phyloP scores from a whole-genome alignment of 345 rosid genomes.

The Carallia pectinifolia region DNA sequence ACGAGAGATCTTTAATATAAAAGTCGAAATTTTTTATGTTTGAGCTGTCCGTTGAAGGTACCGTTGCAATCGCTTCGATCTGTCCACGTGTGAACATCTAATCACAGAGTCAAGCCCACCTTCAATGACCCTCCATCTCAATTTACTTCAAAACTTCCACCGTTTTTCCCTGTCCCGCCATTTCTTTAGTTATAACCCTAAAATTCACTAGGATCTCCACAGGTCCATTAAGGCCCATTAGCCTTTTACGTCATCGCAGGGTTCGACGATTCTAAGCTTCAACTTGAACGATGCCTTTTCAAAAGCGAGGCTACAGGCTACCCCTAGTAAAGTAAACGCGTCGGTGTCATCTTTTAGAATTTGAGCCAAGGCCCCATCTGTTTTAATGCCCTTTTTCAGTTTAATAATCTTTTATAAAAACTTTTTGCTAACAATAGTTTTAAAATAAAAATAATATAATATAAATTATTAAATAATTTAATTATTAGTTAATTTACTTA shows the following conservation, averaged over 20 bases:
- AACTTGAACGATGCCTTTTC: neutral
- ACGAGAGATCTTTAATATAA: too few relatives aligned
- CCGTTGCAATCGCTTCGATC: neutral
- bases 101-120: constrained; percentile 22
- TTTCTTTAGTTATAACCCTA: too few relatives aligned
- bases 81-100: constrained; percentile 8
- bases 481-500: too few relatives aligned
- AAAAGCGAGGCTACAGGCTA: neutral
- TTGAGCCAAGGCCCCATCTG: constrained; percentile 6
- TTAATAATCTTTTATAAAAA: neutral
- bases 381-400: neutral
- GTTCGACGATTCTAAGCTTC: too few relatives aligned
- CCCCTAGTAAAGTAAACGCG: constrained; percentile 16
- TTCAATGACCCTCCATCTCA: constrained; percentile 4
- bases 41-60: too few relatives aligned
- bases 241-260: too few relatives aligned
- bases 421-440: too few relatives aligned
- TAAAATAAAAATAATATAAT: too few relatives aligned
- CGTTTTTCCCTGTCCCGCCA: neutral
- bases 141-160: neutral
- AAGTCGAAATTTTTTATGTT: too few relatives aligned
- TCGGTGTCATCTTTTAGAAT: constrained; percentile 38
- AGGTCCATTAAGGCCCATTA: too few relatives aligned
- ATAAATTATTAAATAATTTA: too few relatives aligned
- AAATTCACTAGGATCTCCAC: too few relatives aligned